Base-by-base conservation (phyloP, 495 filamentous ascomycete species). In the Aspergillus indologenus region DNA sequence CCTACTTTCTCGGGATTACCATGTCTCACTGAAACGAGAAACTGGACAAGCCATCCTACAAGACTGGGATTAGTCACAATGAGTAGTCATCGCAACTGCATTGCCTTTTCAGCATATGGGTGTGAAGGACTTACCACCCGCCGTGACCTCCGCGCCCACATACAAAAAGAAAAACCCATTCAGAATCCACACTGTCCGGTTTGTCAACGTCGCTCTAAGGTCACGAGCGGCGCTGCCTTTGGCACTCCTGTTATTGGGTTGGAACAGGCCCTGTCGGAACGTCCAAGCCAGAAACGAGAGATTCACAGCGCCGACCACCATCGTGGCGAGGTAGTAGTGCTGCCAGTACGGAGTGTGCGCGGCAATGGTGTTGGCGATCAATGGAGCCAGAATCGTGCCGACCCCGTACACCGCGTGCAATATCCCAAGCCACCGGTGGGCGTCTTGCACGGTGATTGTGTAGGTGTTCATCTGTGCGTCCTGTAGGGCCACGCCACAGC, bases 21-120 rank as follows among this genome's bases (percentile, higher is more conserved):
- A 61, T 79, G 65, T 29, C 87, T 82, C 42, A 80, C 75, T 8
- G 72, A 77, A 65, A 88, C 83, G 42, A 89, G 66, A 70, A 87
- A 88, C 6, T 84, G 84, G 40, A 88, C 86, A 15, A 88, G 81
- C 89, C 87, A 90, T 18, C 86, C 83, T 65, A 61, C 56, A 14
- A 6, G 34, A 40, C 12, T 14, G 34, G 34, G 34, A 14, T 40
- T 53, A 17, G 29, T 46, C n/a, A 18, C n/a, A n/a, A n/a, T n/a
- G n/a, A n/a, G n/a, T n/a, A n/a, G n/a, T n/a, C n/a, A n/a, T n/a
- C n/a, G n/a, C n/a, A 45, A 51, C 29, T 49, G 46, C 19, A 6
- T 23, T 23, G 17, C 15, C 18, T 45, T 49, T 15, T 49, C 20
- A 11, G 12, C 14, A 23, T 34, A 45, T 3, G 34, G 42, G 6